A percentile compares a stretch with the other conserved stretches of the same genome.
Evolutionary conservation across 1,139 yeast genomes (phyloP).

Genomic region (Spathaspora jeffriesii): DNA sequence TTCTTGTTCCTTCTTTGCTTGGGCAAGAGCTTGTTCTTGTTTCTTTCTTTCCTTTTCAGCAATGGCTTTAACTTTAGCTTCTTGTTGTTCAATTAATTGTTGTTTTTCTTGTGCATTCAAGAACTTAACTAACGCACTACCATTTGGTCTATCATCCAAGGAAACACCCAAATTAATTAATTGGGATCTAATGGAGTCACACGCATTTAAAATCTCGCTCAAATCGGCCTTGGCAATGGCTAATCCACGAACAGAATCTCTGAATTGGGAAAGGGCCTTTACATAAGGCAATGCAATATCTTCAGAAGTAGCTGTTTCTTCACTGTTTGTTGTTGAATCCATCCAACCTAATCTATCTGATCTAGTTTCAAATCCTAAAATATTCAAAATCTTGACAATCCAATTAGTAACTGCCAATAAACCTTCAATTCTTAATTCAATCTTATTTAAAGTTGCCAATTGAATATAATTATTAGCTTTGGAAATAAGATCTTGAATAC

Average conservation of each 20-base stretch:
- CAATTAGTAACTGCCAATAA: constrained; percentile 64
- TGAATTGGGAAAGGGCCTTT: constrained; percentile 71
- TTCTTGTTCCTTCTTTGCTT: constrained; percentile 65
- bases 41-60: constrained; percentile 43
- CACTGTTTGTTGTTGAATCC: constrained; percentile 24
- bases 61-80: constrained; percentile 54
- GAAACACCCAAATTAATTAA: constrained; percentile 77
- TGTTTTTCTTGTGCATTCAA: constrained; percentile 67
- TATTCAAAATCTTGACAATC: constrained; percentile 66
- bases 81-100: constrained; percentile 63
- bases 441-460: constrained; percentile 44
- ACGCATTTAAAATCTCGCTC: constrained; percentile 51
- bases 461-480: constrained; percentile 72
- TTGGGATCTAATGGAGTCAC: constrained; percentile 49
- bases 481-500: constrained; percentile 67
- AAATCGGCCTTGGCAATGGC: constrained; percentile 69
- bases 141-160: constrained; percentile 84
- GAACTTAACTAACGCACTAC: constrained; percentile 80
- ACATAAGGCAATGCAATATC: constrained; percentile 79
- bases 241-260: constrained; percentile 74
- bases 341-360: constrained; percentile 81
- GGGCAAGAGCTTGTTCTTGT: constrained; percentile 36
- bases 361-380: constrained; percentile 77
- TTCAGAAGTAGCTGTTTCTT: constrained; percentile 38
- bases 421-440: constrained; percentile 61